Evolutionary conservation across 129 eudicot genomes (phyloP), one percentile per base, ranked within the genome.

Genomic region (Dittrichia graveolens): DNA sequence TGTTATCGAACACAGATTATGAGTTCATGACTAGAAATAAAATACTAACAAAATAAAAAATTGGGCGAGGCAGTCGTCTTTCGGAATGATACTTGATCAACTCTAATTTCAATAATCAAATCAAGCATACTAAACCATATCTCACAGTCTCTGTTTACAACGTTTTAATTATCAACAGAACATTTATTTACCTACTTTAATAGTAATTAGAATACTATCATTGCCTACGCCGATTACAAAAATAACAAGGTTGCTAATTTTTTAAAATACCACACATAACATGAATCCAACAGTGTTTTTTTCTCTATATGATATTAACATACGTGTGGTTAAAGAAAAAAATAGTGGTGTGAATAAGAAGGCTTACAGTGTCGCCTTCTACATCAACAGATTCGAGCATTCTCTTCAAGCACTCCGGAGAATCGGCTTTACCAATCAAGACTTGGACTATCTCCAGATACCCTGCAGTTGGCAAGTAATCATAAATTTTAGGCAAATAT

Each of bases 301-400:
- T n/a, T n/a, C n/a, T n/a, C n/a, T n/a, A n/a, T n/a, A n/a, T n/a
- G n/a, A n/a, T n/a, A n/a, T n/a, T 24, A 24, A 24, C 31, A 2
- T 24, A 24, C 31, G 31, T 24, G 31, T 24, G 31, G 31, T 0
- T 24, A 24, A 24, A n/a, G n/a, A n/a, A 24, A 24, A 24, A 24
- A 24, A 24, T 2, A 24, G 31, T 2, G 31, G 2, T 24, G 56
- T 48, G 5, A 9, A 52, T 41, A 11, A 8, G 14, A 40, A 14
- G 55, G 7, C 96, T 84, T 78, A 93, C 98, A 70, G 98, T 93
- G 75, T 93, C 98, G 11, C 96, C 96, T 79, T 93, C 98, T 18
- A 75, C 78, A 83, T 93, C 98, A 76, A 86, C 88, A 7, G 96
- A 54, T 40, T 90, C 96, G 9, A 93, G 85, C 98, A 93, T 85